Evolutionary conservation across 768 basidiomycete species (phyloP).

Genomic region (Krasilnikovozyma curviuscula): DNA sequence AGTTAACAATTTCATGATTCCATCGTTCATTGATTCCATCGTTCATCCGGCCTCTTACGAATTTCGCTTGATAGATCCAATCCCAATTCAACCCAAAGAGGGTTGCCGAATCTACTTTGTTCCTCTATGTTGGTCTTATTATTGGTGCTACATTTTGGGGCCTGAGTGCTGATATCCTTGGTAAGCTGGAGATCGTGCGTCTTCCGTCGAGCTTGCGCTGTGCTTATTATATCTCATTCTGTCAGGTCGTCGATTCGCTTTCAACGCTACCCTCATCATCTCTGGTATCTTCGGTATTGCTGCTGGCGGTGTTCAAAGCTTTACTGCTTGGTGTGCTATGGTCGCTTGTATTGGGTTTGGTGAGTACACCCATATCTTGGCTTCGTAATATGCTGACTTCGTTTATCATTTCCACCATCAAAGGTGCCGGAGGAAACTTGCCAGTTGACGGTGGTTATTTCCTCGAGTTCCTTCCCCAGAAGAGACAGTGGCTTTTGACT

Average conservation of each 20-base stretch:
- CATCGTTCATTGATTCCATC: too few relatives aligned
- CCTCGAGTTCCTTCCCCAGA: background rate
- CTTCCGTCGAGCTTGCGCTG: too few relatives aligned
- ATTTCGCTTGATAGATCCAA: background rate
- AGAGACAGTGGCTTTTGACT: background rate
- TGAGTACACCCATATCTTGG: too few relatives aligned
- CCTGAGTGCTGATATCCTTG: background rate
- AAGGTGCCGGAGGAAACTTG: too few relatives aligned
- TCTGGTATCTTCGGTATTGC: background rate
- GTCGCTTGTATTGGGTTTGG: background rate
- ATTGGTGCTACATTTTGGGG: background rate
- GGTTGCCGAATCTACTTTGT: background rate
- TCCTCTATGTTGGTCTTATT: background rate
- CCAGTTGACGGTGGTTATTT: slow-evolving; percentile 1
- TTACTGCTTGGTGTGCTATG: background rate
- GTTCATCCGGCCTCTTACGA: too few relatives aligned
- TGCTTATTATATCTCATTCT: too few relatives aligned
- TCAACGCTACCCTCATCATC: background rate
- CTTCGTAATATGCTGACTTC: too few relatives aligned
- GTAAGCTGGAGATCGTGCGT: too few relatives aligned
- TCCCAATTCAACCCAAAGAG: background rate
- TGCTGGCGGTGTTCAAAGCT: background rate
- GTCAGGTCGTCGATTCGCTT: background rate
- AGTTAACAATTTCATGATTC: too few relatives aligned
- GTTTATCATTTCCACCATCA: too few relatives aligned